Base-by-base conservation (phyloP, 192 early-diverging fungal species). In the Backusella sp. region DNA sequence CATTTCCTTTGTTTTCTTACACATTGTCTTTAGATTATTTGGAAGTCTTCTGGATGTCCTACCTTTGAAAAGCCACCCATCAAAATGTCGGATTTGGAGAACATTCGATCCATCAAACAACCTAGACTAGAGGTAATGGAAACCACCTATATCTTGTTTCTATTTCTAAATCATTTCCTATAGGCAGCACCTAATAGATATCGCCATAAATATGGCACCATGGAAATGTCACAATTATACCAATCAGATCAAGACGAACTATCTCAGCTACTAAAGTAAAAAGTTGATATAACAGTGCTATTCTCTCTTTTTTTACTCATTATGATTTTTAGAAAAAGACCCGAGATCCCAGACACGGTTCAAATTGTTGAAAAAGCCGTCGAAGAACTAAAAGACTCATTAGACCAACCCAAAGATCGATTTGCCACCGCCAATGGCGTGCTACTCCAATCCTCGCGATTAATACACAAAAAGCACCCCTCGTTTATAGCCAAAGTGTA, bases 1-100 rank as follows among this genome's bases (percentile, higher is more conserved):
- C 19, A 41, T 34, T 59, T 14, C 0, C 26, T 39, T 42, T 28
- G 28, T 28, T 67, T 3, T 41, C 42, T n/a, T 49, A 1, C 11
- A 21, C 23, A 19, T 19, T 71, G 19, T 68, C 52, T 7, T 53
- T 73, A 91, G 90, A 86, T 90, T 21, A 85, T 87, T 76, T 96
- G 95, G 95, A 97, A 97, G 74, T 84, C 89, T 53, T 90, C 88
- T 66, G 89, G 86, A 9, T 97, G 96, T 81, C 84, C 85, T 49
- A 75, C 88, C 7, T 95, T 95, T 81, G 94, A 96, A 73, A 79
- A 76, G 26, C 69, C 79, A 14, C 70, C 85, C 11, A 66, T 88
- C 66, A 70, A 84, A 4, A 73, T 88, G 1, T 77, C 79, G 3
- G 83, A 81, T 30, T 74, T 88, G 12, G 76, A 87, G 4, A 77